Evolutionary conservation across 257 asterid species (phyloP), one percentile per base, ranked within the genome.

Genomic region (Hygrophila difformis): DNA sequence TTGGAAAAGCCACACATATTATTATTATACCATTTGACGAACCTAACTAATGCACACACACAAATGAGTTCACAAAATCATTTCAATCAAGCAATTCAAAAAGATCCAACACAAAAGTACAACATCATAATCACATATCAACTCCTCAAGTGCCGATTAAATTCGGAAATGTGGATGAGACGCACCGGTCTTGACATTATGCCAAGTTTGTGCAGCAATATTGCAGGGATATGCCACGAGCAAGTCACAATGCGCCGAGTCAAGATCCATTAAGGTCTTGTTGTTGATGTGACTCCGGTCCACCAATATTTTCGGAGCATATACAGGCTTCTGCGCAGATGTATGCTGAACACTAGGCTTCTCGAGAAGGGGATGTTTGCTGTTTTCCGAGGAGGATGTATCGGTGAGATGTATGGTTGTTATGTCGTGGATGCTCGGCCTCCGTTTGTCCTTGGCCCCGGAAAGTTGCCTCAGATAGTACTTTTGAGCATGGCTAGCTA

Each of bases 401-500:
- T 57, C 35, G 13, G 61, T 36, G 41, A 70, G 71, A 35, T 69
- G 61, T 33, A 67, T 61, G 0, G 77, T 61, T 15, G 78, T 71
- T 12, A 78, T 74, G 55, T 85, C 93, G 34, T 85, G 95, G 56
- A 85, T 85, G 76, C 95, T 85, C 1, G 93, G 92, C 58, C 93
- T 66, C 54, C 75, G 64, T 62, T 79, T 77, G 55, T 81, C 93
- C 57, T 77, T 84, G 49, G 71, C 79, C 12, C 76, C 79, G 9
- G 82, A 67, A 46, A 67, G 48, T 45, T 81, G 93, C 65, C 95
- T 65, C 10, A 78, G 71, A 36, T 69, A 85, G 63, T 78, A 85
- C 51, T 85, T 85, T 61, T 85, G 95, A 55, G 95, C 95, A 65
- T 84, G 95, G 71, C 95, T 84, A 11, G 95, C 95, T 24, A 84